A percentile compares a stretch with the other conserved stretches of the same genome.
These are phyloP conservation scores for Bassia scoparia DNA, from an alignment of 148 eudicot genomes.

Conservation along the genomic window DNA sequence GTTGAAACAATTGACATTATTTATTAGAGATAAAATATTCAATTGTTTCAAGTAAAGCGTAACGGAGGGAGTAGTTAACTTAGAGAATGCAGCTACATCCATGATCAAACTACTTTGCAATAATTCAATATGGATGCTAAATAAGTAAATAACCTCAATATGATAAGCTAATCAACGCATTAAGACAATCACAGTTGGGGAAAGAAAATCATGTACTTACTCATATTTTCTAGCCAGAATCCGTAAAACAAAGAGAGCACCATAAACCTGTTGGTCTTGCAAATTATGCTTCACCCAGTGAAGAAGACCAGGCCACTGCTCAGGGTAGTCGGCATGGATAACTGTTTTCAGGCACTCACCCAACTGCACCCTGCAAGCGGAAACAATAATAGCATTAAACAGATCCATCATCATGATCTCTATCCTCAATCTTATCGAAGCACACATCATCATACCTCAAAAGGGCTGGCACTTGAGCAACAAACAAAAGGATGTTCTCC, in stretches of 20 bases:
- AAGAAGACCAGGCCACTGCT: slow-evolving; percentile 94
- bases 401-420: not conserved
- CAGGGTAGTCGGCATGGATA: slow-evolving; percentile 90
- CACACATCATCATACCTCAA: slow-evolving; percentile 49
- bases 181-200: not conserved
- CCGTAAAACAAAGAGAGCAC: slow-evolving; percentile 88
- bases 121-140: not conserved
- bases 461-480: slow-evolving; percentile 71
- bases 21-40: too few species aligned
- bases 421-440: not conserved
- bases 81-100: not conserved
- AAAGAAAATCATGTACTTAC: slow-evolving; percentile 39
- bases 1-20: too few species aligned
- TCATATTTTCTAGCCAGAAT: slow-evolving; percentile 96
- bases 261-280: slow-evolving; percentile 92
- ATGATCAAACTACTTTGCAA: not conserved
- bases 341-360: slow-evolving; percentile 98
- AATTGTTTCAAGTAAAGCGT: too few species aligned
- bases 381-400: not conserved
- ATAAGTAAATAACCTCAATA: too few species aligned
- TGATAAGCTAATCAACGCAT: too few species aligned
- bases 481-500: slow-evolving; percentile 77
- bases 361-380: slow-evolving; percentile 63
- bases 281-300: slow-evolving; percentile 94
- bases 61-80: too few species aligned